phyloP scores from a whole-genome alignment of 805 yeast genomes.

The Ogataea pignaliae region DNA sequence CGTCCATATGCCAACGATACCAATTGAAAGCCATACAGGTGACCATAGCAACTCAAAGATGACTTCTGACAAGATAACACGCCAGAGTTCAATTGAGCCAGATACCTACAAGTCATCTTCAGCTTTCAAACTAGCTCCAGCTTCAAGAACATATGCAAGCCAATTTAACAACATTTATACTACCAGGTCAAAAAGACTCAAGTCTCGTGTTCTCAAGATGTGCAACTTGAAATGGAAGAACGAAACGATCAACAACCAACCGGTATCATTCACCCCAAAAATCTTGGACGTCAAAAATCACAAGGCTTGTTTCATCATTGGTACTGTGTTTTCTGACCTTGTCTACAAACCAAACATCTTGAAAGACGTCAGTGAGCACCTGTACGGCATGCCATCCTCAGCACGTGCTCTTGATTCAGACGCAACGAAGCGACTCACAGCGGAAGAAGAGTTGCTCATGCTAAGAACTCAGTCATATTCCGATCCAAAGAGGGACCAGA shows the following conservation, averaged over 20 bases:
- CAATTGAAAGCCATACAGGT: neutral
- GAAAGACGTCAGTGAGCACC: conserved; percentile 65
- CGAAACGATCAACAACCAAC: conserved; percentile 33
- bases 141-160: conserved; percentile 39
- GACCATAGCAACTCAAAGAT: conserved; percentile 4
- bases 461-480: conserved; percentile 41
- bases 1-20: neutral
- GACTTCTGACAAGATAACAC: conserved; percentile 21
- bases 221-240: conserved; percentile 40
- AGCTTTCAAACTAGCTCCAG: conserved; percentile 12
- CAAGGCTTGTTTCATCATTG: conserved; percentile 74
- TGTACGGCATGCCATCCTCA: conserved; percentile 41
- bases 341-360: conserved; percentile 80
- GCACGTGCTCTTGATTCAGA: conserved; percentile 20
- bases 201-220: conserved; percentile 41
- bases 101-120: conserved; percentile 6
- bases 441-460: conserved; percentile 17
- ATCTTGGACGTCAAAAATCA: conserved; percentile 61
- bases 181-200: conserved; percentile 44
- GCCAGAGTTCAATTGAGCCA: conserved; percentile 12
- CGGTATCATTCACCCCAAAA: conserved; percentile 34
- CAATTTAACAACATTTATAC: conserved; percentile 60
- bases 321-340: conserved; percentile 83
- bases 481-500: conserved; percentile 51
- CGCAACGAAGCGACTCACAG: conserved; percentile 11